A percentile compares a stretch with the other conserved stretches of the same genome.
phyloP scores from a whole-genome alignment of 169 alveolate genomes.

The Neospora caninum region DNA sequence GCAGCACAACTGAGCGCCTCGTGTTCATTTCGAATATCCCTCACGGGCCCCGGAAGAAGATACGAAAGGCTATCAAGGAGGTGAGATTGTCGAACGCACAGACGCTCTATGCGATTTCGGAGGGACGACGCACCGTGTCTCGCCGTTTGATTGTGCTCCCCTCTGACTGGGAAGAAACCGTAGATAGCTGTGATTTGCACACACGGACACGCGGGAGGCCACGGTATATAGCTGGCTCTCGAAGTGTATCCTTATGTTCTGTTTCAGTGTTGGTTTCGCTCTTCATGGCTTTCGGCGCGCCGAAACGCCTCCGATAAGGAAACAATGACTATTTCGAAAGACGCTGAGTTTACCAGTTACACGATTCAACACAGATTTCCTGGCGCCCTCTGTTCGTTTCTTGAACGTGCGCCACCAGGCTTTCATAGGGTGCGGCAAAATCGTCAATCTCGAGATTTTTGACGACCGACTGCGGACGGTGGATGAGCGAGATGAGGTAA shows the following conservation, averaged over 20 bases:
- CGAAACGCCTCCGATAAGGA: too few relatives aligned
- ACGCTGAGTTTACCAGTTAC: background rate
- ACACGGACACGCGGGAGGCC: too few relatives aligned
- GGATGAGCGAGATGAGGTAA: conserved; percentile 65
- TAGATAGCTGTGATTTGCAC: too few relatives aligned
- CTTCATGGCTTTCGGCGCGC: too few relatives aligned
- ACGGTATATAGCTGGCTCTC: too few relatives aligned
- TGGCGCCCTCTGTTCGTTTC: background rate
- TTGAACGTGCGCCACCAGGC: conserved; percentile 42
- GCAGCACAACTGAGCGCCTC: conserved; percentile 60
- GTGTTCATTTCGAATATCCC: conserved; percentile 67
- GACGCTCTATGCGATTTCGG: too few relatives aligned
- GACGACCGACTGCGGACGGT: conserved; percentile 68
- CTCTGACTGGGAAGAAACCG: too few relatives aligned
- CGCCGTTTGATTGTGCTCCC: too few relatives aligned
- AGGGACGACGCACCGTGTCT: too few relatives aligned
- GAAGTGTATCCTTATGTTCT: too few relatives aligned
- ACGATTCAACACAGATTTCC: background rate
- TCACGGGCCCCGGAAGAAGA: conserved; percentile 58
- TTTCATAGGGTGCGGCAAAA: conserved; percentile 65
- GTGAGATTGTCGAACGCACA: background rate
- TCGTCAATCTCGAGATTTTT: conserved; percentile 53
- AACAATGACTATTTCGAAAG: background rate
- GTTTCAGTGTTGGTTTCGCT: too few relatives aligned
- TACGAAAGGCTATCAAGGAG: conserved; percentile 44